Evolutionary conservation across 257 asterid genomes (phyloP).

Genomic region (Scutellaria barbata): DNA sequence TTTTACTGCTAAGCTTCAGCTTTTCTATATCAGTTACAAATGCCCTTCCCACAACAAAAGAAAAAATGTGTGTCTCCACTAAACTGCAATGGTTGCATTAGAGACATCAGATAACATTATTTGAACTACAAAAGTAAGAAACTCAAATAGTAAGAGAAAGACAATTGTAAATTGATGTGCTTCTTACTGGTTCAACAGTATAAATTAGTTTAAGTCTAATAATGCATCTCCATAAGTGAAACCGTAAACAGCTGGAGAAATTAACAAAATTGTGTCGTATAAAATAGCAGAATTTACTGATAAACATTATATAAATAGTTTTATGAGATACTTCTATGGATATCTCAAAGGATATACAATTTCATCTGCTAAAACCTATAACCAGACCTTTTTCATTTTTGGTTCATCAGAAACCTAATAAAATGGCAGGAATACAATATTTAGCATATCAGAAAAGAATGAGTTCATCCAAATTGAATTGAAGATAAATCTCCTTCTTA

Average conservation of each 20-base stretch:
- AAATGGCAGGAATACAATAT: slow-evolving; percentile 28
- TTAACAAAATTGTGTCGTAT: slow-evolving; percentile 16
- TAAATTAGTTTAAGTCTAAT: slow-evolving; percentile 13
- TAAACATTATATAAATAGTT: slow-evolving; percentile 20
- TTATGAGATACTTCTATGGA: slow-evolving; percentile 20
- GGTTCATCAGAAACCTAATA: slow-evolving; percentile 22
- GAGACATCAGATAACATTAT: slow-evolving; percentile 35
- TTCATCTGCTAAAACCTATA: slow-evolving; percentile 26
- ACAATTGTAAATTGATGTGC: slow-evolving; percentile 3
- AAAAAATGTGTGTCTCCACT: slow-evolving; percentile 96
- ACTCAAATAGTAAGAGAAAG: slow-evolving; percentile 25
- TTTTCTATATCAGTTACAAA: slow-evolving; percentile 97
- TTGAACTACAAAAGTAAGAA: slow-evolving; percentile 34
- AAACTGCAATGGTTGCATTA: slow-evolving; percentile 67
- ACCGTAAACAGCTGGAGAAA: slow-evolving; percentile 11
- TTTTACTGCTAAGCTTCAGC: slow-evolving; percentile 92
- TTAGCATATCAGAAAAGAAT: slow-evolving; percentile 5
- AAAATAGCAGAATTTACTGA: slow-evolving; percentile 18
- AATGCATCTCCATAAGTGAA: slow-evolving; percentile 30
- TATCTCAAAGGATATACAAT: neutral
- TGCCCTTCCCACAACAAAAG: slow-evolving; percentile 98
- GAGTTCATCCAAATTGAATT: slow-evolving; percentile 30
- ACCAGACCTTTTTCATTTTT: neutral
- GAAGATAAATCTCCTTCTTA: slow-evolving; percentile 46
- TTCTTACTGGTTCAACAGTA: slow-evolving; percentile 9